Evolutionary conservation across 257 asterid species (phyloP).

Genomic region (Solanum pennellii): DNA sequence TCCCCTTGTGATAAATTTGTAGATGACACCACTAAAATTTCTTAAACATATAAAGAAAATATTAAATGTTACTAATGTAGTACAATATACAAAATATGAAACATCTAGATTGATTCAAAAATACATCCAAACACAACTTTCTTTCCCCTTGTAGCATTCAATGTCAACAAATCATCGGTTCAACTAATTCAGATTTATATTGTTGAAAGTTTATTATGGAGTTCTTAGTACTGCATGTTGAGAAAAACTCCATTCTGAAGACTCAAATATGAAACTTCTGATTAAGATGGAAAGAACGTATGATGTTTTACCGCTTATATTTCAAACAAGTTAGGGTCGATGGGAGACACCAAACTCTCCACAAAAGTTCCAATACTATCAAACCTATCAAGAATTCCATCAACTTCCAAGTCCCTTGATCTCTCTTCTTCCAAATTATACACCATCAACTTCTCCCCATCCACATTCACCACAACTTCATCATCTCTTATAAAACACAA

Average conservation of each 20-base stretch:
- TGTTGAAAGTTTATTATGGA: not conserved
- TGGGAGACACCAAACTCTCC: conserved; percentile 23
- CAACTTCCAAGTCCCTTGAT: conserved; percentile 7
- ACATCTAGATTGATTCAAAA: not conserved
- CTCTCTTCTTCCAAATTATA: not conserved
- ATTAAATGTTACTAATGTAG: not conserved
- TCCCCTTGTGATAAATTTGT: not conserved
- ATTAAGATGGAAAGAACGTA: not conserved
- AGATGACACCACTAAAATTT: not conserved
- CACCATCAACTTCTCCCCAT: conserved; percentile 5
- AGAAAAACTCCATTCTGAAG: not conserved
- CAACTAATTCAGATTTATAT: not conserved
- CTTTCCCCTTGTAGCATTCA: not conserved
- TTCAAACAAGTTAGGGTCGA: not conserved
- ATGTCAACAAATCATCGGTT: not conserved
- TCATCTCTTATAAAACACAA: conserved; percentile 13
- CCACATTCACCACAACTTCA: conserved; percentile 10
- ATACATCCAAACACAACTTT: not conserved
- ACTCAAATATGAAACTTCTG: not conserved
- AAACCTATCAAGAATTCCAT: conserved; percentile 7
- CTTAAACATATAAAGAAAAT: not conserved
- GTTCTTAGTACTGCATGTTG: not conserved
- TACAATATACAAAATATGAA: not conserved
- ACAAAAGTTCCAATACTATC: conserved; percentile 6
- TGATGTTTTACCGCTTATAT: not conserved